Evolutionary conservation across 202 grass and related monocot genomes (phyloP).

Genomic region (Panicum virgatum): DNA sequence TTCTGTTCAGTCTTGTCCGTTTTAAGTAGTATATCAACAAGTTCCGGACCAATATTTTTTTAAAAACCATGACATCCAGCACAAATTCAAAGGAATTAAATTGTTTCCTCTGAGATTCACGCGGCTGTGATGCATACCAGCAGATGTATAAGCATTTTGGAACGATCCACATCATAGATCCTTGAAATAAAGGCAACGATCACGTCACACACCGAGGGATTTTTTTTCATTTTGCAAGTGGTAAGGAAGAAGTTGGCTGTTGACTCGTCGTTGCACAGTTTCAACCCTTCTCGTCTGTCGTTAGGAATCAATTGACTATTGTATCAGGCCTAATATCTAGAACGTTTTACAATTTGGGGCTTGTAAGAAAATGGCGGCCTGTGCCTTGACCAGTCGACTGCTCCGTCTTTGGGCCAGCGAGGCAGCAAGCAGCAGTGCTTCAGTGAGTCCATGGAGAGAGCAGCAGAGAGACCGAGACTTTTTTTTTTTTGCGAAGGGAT

Average conservation of each 20-base stretch:
- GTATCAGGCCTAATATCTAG: neutral
- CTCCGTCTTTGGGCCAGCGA: neutral
- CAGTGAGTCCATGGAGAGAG: neutral
- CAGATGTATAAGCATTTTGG: neutral
- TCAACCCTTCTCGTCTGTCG: neutral
- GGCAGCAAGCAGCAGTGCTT: neutral
- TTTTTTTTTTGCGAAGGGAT: no score
- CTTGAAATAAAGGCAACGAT: neutral
- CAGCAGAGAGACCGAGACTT: neutral
- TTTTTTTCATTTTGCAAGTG: neutral
- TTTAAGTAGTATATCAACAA: neutral
- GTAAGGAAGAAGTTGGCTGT: neutral
- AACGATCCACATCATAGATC: neutral
- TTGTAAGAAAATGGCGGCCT: neutral
- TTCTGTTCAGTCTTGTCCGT: neutral
- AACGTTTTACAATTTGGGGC: conserved; percentile 15
- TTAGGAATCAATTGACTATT: neutral
- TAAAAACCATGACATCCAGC: neutral
- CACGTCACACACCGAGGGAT: no score
- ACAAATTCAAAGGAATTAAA: neutral
- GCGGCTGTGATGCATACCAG: neutral
- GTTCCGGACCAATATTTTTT: neutral
- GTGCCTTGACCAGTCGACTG: neutral
- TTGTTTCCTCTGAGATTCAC: neutral
- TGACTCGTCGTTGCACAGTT: neutral